A percentile compares a stretch with the other conserved stretches of the same genome.
phyloP scores from a whole-genome alignment of 225 moss, liverwort and hornwort genomes.

The Neckera pumila region DNA sequence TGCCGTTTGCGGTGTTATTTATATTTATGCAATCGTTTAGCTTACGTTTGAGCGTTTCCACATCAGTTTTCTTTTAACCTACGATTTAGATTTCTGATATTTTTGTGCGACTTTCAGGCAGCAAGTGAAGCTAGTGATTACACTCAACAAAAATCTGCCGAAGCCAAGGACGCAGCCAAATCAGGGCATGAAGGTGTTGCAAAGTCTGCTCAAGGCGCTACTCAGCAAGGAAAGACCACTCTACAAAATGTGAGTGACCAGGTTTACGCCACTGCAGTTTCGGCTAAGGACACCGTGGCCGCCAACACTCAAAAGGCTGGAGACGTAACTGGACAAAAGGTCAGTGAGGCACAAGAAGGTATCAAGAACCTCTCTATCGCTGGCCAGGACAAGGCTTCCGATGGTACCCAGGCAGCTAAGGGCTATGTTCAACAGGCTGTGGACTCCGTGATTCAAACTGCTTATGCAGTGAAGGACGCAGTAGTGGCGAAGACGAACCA shows the following conservation, averaged over 20 bases:
- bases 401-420: slow-evolving; percentile 11
- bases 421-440: slow-evolving; percentile 38
- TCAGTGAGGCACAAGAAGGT: slow-evolving; percentile 22
- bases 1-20: rapidly evolving
- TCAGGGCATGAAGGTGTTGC: not conserved
- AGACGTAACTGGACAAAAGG: not conserved
- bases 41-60: not conserved
- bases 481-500: slow-evolving; percentile 28
- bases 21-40: too few relatives aligned
- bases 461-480: slow-evolving; percentile 36
- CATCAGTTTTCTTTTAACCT: rapidly evolving
- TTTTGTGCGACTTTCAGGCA: not conserved
- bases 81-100: not conserved
- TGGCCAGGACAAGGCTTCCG: slow-evolving; percentile 20
- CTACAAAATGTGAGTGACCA: slow-evolving; percentile 11
- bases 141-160: not conserved
- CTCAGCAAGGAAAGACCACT: slow-evolving; percentile 12
- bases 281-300: not conserved
- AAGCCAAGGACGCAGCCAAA: not conserved
- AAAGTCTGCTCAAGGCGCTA: not conserved
- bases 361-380: slow-evolving; percentile 13
- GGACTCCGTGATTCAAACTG: slow-evolving; percentile 32
- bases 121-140: not conserved
- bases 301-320: slow-evolving; percentile 3
- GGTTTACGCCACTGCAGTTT: not conserved